These are phyloP conservation scores for Pythium vanterpoolii DNA, from an alignment of 352 stramenopile genomes.

Conservation along the genomic window DNA sequence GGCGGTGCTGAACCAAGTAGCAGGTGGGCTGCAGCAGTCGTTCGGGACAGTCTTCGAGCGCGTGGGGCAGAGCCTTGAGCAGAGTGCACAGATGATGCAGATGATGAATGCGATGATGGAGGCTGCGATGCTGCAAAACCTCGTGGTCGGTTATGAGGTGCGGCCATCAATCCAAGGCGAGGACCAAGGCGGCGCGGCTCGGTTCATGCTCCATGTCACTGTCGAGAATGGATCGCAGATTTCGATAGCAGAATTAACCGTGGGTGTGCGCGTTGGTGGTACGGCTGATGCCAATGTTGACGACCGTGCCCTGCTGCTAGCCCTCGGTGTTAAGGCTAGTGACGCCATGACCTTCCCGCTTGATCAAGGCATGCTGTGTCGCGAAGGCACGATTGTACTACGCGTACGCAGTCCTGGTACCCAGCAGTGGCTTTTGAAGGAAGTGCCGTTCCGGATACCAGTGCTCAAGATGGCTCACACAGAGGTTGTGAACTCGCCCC, in stretches of 20 bases:
- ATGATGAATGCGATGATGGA: slow-evolving; percentile 88
- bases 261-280: not conserved
- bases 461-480: slow-evolving; percentile 39
- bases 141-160: slow-evolving; percentile 34
- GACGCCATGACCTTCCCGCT: slow-evolving; percentile 30
- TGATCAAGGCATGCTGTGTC: not conserved
- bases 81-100: slow-evolving; percentile 70
- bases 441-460: slow-evolving; percentile 40
- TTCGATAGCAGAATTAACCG: slow-evolving; percentile 25
- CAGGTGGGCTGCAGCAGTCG: slow-evolving; percentile 63
- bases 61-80: slow-evolving; percentile 58
- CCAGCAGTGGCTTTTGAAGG: slow-evolving; percentile 48
- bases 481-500: slow-evolving; percentile 18
- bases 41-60: slow-evolving; percentile 69
- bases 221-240: slow-evolving; percentile 65
- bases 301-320: slow-evolving; percentile 6
- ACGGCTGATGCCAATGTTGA: not conserved
- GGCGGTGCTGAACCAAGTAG: slow-evolving; percentile 54
- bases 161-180: not conserved
- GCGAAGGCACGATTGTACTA: slow-evolving; percentile 31
- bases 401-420: slow-evolving; percentile 57
- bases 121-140: slow-evolving; percentile 64
- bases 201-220: slow-evolving; percentile 26
- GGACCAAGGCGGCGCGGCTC: not conserved
- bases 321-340: slow-evolving; percentile 1